Base-by-base conservation (phyloP, 208 protist genomes). In the Leishmania martiniquensis region DNA sequence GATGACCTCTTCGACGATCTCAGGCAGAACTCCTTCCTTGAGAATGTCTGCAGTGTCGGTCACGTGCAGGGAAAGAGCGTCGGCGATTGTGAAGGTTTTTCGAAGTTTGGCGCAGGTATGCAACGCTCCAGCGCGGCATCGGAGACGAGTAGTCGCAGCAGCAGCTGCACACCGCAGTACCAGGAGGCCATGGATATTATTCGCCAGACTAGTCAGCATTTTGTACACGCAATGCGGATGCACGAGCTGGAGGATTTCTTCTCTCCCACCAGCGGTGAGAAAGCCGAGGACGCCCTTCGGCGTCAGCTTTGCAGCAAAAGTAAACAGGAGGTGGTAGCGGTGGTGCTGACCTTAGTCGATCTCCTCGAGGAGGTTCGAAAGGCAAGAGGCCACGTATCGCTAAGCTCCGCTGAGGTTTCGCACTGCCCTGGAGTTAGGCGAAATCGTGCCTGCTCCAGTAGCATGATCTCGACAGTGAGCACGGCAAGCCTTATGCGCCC, bases 171-270 rank as follows among this genome's bases (percentile, higher is more conserved):
- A 17, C 60, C 67, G 29, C 66, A 57, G 3, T 45, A 29, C 15
- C 71, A 74, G 68, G 62, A 60, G 22, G 79, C 83, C 15, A 25
- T 86, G 0, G 86, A 88, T 42, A 75, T 87, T 22, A 47, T 93
- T 45, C 74, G 72, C 15, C 77, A 57, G 10, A 81, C 78, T 2
- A 75, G 82, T 1, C 84, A 91, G 78, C 80, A 83, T 72, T 93
- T 90, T 81, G 80, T 89, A 25, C 87, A 93, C 81, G 79, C 82
- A 2, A 78, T 93, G 75, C 65, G 67, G 17, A 87, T 89, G 79
- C 60, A 90, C 69, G 65, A 85, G 1, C 52, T 93, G 13, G 82
- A 93, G 7, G 63, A 62, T 59, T 93, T 80, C 80, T 88, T 93
- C 54, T 37, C 5, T 12, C 55, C 57, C 0, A 10, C 1, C 1